Base-by-base conservation (phyloP, 345 rosid genomes). In the Euphorbia tirucalli region DNA sequence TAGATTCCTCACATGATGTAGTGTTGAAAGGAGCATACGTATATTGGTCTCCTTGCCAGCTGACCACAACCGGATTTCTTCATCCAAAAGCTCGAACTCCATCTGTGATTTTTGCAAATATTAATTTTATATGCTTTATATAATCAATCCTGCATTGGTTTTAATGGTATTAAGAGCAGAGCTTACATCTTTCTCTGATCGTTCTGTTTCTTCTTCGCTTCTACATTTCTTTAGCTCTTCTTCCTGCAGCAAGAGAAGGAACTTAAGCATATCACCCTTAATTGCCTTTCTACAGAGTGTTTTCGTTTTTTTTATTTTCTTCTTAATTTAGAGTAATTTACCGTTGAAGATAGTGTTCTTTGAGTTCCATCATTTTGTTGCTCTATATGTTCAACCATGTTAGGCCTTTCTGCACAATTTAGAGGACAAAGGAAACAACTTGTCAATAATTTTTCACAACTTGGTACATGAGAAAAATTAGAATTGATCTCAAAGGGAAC, bases 11-110 rank as follows among this genome's bases (percentile, higher is more conserved):
- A 90, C 93, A 73, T 84, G 91, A 75, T 90, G 93, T 16, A 94
- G 81, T 24, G 92, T 84, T 11, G 98, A 92, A 50, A 94, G 88
- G 67, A 94, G 93, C 73, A 84, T 78, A 27, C 90, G 80, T 43
- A 94, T 87, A 79, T 94, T 85, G 49, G 80, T 83, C 69, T 89
- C 91, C 72, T 89, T 94, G 62, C 98, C 95, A 18, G 86, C 78
- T 58, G 90, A 85, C 98, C 98, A 93, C 30, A 81, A 74, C 68
- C 70, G 75, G 50, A 91, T 71, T 64, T 93, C 89, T 84, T 86
- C 89, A 65, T 91, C 90, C 77, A 86, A 59, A 60, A 71, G 35
- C 81, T 89, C 83, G 82, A 81, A 78, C 74, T 83, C 89, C 69
- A 81, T 76, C 95, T 90, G 84, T 44, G 73, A n/a, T 70, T 64